Base-by-base conservation (phyloP, 306 rosid species). In the Fragaria ananassa region DNA sequence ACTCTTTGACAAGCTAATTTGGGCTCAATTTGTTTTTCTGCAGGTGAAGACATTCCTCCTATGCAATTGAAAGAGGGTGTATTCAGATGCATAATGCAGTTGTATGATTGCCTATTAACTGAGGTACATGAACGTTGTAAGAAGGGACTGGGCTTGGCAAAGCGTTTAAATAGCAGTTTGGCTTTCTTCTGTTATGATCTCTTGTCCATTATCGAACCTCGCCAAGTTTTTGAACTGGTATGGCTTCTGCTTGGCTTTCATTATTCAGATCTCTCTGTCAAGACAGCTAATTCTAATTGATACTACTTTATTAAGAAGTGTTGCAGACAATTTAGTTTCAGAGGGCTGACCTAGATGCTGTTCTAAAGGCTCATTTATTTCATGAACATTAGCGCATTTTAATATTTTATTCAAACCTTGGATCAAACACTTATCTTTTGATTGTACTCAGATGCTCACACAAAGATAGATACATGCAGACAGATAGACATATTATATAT, bases 61-160 rank as follows among this genome's bases (percentile, higher is more conserved):
- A 95, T 95, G 99, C 99, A 95, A 83, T 89, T 95, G 82, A 95
- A 95, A 85, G 99, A 95, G 82, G 96, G 93, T 76, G 96, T 95
- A 56, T 95, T 90, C 86, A 87, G 99, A 89, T 95, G 99, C 82
- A 92, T 95, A 80, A 81, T 92, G 96, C 99, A 95, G 90, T 70
- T 95, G 91, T 95, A 92, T 82, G 99, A 95, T 87, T 95, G 99
- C 85, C 93, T 95, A 76, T 88, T 95, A 61, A 95, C 99, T 18
- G 99, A 95, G 89, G 97, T 95, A 81, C 99, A 95, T 21, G 99
- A 95, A 77, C 99, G 99, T 64, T 95, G 99, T 78, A 95, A 95
- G 90, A 95, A 95, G 85, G 99, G 99, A 42, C 80, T 95, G 86
- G 88, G 93, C 85, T 84, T 95, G 83, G 99, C 97, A 72, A 95